Base-by-base conservation (phyloP, 129 eudicot species). In the Artemisia argyi region DNA sequence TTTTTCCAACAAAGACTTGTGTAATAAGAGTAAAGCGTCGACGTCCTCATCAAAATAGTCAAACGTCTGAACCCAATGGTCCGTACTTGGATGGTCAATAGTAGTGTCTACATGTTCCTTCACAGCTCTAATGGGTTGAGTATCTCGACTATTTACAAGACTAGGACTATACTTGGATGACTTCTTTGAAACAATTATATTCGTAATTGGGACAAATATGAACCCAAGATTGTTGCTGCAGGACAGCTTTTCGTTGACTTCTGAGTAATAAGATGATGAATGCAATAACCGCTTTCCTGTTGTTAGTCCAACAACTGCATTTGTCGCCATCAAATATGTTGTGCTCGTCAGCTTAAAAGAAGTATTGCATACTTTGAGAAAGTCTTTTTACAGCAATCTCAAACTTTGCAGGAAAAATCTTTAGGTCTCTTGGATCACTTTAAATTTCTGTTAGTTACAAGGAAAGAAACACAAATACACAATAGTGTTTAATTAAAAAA, bases 261-360 rank as follows among this genome's bases (percentile, higher is more conserved):
- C 96, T 71, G 96, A 92, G 78, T 89, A 89, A 75, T 77, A 86
- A 78, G 74, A 83, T 68, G 91, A 79, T 16, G 95, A 84, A 71
- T 83, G 73, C 53, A 85, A 78, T 44, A 86, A 79, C 78, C 96
- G 79, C 74, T 88, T 83, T 42, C 97, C 97, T 57, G 99, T 79
- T 80, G 83, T 86, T 63, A 90, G 82, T 70, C 99, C 99, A 79
- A 91, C 67, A 70, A 95, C 89, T 71, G 97, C 97, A 81, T 96
- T 85, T 16, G 94, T 81, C 70, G 94, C 89, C 97, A 88, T 90
- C 82, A 71, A 85, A 67, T 67, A 78, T 54, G 59, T 58, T 32
- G 42, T 28, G 32, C 73, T 35, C 54, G 69, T 60, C 60, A 77
- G 68, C 68, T 73, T 65, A 65, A 54, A 49, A 51, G 62, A 26